Evolutionary conservation across 78 protist genomes (phyloP).

Genomic region (Bigelowiella natans): DNA sequence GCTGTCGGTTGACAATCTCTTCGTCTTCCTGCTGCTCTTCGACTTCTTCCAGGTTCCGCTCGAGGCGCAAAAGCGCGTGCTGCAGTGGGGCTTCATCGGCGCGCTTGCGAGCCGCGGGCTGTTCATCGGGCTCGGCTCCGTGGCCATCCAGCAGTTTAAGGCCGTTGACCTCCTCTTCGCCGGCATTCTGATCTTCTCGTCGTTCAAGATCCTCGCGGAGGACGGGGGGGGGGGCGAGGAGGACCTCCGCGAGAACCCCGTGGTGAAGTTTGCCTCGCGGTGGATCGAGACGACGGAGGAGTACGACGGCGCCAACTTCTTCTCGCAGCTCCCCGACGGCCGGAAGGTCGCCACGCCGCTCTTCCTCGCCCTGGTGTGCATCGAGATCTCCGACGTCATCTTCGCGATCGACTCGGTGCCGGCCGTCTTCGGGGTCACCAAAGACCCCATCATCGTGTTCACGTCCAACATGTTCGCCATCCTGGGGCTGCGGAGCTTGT

Average conservation of each 20-base stretch:
- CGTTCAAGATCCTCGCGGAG: neutral
- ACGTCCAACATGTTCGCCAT: conserved; percentile 23
- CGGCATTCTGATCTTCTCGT: neutral
- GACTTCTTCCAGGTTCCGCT: neutral
- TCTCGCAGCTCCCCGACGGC: conserved; percentile 1
- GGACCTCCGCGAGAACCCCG: neutral
- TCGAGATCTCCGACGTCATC: conserved; percentile 8
- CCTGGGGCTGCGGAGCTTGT: neutral
- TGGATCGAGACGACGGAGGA: neutral
- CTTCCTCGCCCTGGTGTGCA: conserved; percentile 1
- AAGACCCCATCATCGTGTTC: neutral
- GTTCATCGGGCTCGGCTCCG: neutral
- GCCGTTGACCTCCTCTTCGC: neutral
- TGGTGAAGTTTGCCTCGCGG: neutral
- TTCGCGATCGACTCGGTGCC: conserved; percentile 31
- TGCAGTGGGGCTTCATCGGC: neutral
- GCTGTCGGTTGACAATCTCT: conserved; percentile 12
- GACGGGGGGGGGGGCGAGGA: neutral
- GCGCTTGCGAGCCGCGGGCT: neutral
- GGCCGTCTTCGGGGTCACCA: conserved; percentile 28
- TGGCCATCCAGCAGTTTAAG: neutral
- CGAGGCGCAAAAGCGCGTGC: neutral
- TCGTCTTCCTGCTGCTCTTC: conserved; percentile 17
- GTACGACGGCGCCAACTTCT: neutral
- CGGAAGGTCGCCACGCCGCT: conserved; percentile 1